Base-by-base conservation (phyloP, 805 yeast genomes). In the Yamadazyma scolyti region DNA sequence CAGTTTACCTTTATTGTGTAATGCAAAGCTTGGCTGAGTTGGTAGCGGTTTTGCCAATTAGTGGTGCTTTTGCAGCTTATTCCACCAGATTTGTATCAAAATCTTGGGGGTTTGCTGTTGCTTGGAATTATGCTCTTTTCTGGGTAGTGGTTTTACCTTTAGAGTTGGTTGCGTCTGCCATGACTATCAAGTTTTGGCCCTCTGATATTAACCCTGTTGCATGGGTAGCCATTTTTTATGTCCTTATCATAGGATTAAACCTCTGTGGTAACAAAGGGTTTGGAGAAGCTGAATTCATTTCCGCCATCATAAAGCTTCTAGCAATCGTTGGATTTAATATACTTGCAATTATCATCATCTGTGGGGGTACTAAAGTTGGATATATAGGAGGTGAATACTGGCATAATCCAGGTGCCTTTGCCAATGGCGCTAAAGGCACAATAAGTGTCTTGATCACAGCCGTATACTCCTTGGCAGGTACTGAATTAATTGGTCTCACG, bases 91-190 rank as follows among this genome's bases (percentile, higher is more conserved):
- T 64, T 33, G 55, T 65, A n/a, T 69, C 63, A 40, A 64, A 65
- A 1, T 59, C 67, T 13, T 61, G 64, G 55, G 71, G 71, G 5
- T 64, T 63, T 39, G 71, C 71, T n/a, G 59, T 56, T 33, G 71
- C 68, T 11, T 62, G 65, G 64, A 64, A 64, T 48, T 65, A 65
- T 39, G 66, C 69, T 16, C 34, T 61, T 25, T 64, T 63, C 41
- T 65, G 69, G 70, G 62, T 62, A n/a, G 48, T 65, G 17, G 69
- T 65, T 19, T 44, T 62, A 34, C 70, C 71, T 2, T 47, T 63
- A 27, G 71, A 65, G 41, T 49, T 65, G 28, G 70, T 64, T 30
- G 71, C 71, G 1, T 50, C 62, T 12, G 60, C 69, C 16, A 46
- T 65, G 34, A 56, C 68, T 20, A 64, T 65, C 30, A 50, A 58